Base-by-base conservation (phyloP, 805 yeast genomes). In the Zygosaccharomyces rouxii region DNA sequence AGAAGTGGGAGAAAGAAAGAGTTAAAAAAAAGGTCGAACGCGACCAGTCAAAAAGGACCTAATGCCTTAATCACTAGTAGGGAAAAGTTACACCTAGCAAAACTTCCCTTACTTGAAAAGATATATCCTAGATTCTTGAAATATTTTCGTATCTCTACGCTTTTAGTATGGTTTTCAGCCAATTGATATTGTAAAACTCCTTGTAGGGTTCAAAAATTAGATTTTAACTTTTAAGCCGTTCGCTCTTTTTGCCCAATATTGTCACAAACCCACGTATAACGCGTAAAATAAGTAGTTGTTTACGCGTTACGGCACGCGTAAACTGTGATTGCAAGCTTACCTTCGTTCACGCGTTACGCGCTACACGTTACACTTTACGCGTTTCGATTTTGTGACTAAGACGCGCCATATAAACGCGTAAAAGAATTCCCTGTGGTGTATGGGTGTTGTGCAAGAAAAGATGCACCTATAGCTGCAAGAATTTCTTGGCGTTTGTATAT, bases 211-310 rank as follows among this genome's bases (percentile, higher is more conserved):
- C 9, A 29, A 38, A 21, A 22, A 19, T 2, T 16, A 11, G 26
- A 22, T 14, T 14, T 19, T 29, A 18, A 25, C 16, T 21, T 26
- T 16, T 14, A 23, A 19, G 44, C 22, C 19, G 18, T 41, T 28
- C 44, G 16, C 37, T 19, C 26, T 23, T 41, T 41, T 41, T 41
- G 44, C 44, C 44, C 40, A 46, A 30, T 44, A 38, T 44, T 39
- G 48, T 44, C 51, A 48, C 51, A 48, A 48, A 41, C 35, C 33
- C 19, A 18, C 21, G 37, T 6, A 33, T 16, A 11, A 33, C 37
- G 37, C 37, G 37, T 33, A 14, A 30, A 33, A 10, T 14, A 16
- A 7, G 7, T 16, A 6, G 29, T 16, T 7, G 7, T 33, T 29
- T 21, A 41, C 44, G 44, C 37, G 44, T 41, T 18, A 16, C 16